Conservation (phyloP, 2,329 filamentous ascomycete species). For the Rutstroemia sp. region DNA sequence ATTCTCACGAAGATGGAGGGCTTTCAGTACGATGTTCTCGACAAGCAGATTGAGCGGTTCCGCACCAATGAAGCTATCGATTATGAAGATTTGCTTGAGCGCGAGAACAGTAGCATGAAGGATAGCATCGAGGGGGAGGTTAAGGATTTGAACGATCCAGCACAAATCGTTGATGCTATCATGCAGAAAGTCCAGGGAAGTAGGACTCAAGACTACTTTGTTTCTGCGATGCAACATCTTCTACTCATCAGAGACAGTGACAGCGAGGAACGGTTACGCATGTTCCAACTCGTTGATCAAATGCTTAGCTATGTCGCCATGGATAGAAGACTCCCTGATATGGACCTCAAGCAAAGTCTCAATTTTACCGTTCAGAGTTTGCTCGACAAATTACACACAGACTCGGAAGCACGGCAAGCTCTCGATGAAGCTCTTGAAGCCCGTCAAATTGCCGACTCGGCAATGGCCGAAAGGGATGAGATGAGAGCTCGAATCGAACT, state of each 20-base stretch:
- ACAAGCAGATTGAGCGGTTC: slow-evolving; percentile 95
- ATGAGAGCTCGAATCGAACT: slow-evolving; percentile 82
- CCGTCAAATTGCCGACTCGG: slow-evolving; percentile 87
- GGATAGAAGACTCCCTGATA: slow-evolving; percentile 89
- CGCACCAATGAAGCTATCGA: slow-evolving; percentile 93
- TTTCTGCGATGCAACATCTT: slow-evolving; percentile 91
- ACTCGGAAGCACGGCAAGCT: slow-evolving; percentile 87
- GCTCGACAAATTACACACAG: slow-evolving; percentile 91
- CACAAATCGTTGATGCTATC: slow-evolving; percentile 92
- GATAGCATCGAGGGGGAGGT: slow-evolving; percentile 61
- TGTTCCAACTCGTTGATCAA: slow-evolving; percentile 97
- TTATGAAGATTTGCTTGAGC: slow-evolving; percentile 93
- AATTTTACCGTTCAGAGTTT: slow-evolving; percentile 96
- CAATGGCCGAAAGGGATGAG: slow-evolving; percentile 93
- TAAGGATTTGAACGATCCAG: slow-evolving; percentile 86
- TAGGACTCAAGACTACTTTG: slow-evolving; percentile 88
- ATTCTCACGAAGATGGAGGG: slow-evolving; percentile 95
- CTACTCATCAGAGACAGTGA: slow-evolving; percentile 87
- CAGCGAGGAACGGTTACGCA: slow-evolving; percentile 81
- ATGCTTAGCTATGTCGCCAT: slow-evolving; percentile 99
- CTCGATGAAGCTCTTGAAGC: slow-evolving; percentile 87
- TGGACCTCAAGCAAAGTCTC: slow-evolving; percentile 95
- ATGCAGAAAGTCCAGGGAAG: slow-evolving; percentile 75
- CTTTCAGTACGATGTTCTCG: slow-evolving; percentile 96
- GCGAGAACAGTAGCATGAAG: slow-evolving; percentile 83